Evolutionary conservation across 78 protist species (phyloP), one percentile per base, ranked within the genome.

Genomic region (Dictyostelium brefeldianum): DNA sequence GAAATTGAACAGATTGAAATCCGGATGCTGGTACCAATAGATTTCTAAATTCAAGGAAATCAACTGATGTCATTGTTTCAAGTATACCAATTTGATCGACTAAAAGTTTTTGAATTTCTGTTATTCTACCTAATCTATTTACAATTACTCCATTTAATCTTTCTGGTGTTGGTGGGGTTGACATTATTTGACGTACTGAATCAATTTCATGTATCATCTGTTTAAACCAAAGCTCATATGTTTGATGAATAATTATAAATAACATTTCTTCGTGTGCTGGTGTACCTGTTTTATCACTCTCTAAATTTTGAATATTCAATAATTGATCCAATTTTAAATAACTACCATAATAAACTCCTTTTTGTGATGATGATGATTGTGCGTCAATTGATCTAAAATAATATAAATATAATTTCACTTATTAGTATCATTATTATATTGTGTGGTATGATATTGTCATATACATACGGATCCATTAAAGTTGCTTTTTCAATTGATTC

Each of bases 211-310:
- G 78, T 47, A 94, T 92, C 64, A 94, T 91, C 70, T 94, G 98
- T 83, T 96, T 96, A 81, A 96, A 94, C 98, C 98, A 96, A 18
- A 96, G 92, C 46, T 96, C 98, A 93, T 93, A 93, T 10, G 92
- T 83, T 80, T 96, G 98, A 93, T 96, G 98, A 73, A 94, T 89
- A 78, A 94, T 56, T 48, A 96, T 96, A 85, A 96, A 96, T 50
- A 96, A 83, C 80, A 70, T 54, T 79, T 96, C 98, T 77, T 96
- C 96, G 54, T 96, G 98, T 31, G 80, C 96, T 29, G 91, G 84
- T 10, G 47, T 41, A 36, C 95, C 97, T 48, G n/a, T 74, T 77
- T 77, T 59, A 20, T n/a, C 80, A 57, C 83, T 64, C 87, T 83
- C 83, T 54, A 46, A 81, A 11, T 81, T 29, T 80, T 92, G 96